Evolutionary conservation across 345 rosid species (phyloP), one percentile per base, ranked within the genome.

Genomic region (Melaleuca alternifolia): DNA sequence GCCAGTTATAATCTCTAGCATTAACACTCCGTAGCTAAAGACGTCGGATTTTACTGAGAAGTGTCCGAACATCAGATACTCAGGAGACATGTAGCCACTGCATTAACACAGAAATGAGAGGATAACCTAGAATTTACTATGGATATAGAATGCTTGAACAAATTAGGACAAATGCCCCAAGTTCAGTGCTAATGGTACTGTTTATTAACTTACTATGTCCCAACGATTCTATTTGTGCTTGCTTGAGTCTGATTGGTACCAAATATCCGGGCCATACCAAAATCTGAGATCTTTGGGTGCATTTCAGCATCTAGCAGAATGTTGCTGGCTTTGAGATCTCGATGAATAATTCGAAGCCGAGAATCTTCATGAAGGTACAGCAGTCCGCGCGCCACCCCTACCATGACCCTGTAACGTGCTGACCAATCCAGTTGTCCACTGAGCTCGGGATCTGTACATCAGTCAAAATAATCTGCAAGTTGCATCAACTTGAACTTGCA

Each of bases 211-310:
- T 93, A 95, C 98, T 59, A 91, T 61, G 98, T 95, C 18, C 96
- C 95, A 5, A 92, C 93, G 11, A 94, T 86, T 84, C 88, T 88
- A 59, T 85, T 89, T 8, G 98, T 95, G 44, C 87, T 93, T 51
- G 83, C 89, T 51, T 84, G 57, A 53, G 86, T 82, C 87, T 89
- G 90, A 79, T 92, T 86, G 15, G 87, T 88, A 12, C 89, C 90
- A 23, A 94, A 91, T 44, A 94, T 93, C 84, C 90, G 92, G 11
- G 95, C 95, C 93, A 94, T 90, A 51, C 97, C 95, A 85, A 95
- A 94, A 85, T 95, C 97, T 2, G 96, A 93, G 41, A 94, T 93
- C 88, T 94, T 95, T 9, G 95, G 91, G 56, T 89, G 92, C 96
- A 94, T 91, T 0, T 91, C 93, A 10, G 12, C 90, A 85, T 94